These are phyloP conservation scores for Rheum nobile DNA, from an alignment of 148 eudicot genomes.

Conservation along the genomic window DNA sequence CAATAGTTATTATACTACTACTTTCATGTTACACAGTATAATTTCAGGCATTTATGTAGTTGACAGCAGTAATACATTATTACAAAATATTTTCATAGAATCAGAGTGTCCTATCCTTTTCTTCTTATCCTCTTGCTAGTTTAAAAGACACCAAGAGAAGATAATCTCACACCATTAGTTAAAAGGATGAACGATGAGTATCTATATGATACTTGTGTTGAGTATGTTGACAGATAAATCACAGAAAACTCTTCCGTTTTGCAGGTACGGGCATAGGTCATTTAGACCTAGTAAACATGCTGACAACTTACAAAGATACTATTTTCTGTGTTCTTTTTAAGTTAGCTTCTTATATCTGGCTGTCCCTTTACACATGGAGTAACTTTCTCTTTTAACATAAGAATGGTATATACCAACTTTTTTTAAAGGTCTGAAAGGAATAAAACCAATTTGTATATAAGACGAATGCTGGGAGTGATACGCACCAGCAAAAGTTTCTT, in stretches of 20 bases:
- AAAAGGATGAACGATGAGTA: neutral
- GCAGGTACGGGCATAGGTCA: neutral
- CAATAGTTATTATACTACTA: neutral
- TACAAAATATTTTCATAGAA: neutral
- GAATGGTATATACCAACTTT: neutral
- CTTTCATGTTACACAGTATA: neutral
- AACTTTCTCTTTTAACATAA: neutral
- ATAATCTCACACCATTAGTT: neutral
- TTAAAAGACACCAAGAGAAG: neutral
- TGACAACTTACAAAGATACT: neutral
- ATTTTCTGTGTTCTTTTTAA: neutral
- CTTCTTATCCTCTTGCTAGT: neutral
- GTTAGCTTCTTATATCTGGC: neutral
- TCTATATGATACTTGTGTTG: neutral
- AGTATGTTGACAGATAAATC: neutral
- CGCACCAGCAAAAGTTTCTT: conserved; percentile 88
- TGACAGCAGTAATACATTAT: neutral
- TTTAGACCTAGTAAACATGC: neutral
- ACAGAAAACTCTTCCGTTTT: neutral
- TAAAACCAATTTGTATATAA: neutral
- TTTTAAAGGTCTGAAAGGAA: neutral
- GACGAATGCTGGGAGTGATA: neutral
- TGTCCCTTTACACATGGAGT: neutral
- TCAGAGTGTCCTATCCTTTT: neutral
- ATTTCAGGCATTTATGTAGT: neutral